Evolutionary conservation across 345 rosid genomes (phyloP).

Genomic region (Salix caprea): DNA sequence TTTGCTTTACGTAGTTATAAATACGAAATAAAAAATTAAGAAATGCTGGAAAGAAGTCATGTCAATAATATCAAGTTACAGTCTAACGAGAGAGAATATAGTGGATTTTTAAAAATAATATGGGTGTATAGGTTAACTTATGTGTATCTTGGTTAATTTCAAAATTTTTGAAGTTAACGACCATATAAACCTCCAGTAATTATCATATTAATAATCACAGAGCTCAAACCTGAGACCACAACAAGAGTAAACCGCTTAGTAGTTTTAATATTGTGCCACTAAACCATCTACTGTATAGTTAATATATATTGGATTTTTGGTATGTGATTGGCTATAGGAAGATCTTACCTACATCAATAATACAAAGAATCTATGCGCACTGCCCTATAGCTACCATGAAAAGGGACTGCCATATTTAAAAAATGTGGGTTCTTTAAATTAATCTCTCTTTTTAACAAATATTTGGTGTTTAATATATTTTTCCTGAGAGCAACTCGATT

Average conservation of each 20-base stretch:
- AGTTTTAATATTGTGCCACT: too few species aligned
- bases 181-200: too few species aligned
- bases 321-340: neutral
- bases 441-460: too few species aligned
- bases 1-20: neutral
- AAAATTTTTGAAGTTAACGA: fast-evolving
- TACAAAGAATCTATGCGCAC: neutral
- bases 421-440: too few species aligned
- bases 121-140: fast-evolving
- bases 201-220: too few species aligned
- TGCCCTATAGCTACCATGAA: neutral
- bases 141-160: fast-evolving
- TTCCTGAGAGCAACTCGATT: too few species aligned
- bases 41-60: neutral
- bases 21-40: neutral
- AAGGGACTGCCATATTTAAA: too few species aligned
- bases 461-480: too few species aligned
- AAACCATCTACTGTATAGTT: too few species aligned
- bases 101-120: too few species aligned
- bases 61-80: neutral
- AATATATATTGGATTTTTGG: neutral
- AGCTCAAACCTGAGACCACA: too few species aligned
- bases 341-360: too few species aligned
- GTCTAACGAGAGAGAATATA: neutral
- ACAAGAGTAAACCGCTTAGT: fast-evolving